phyloP scores from a whole-genome alignment of 805 yeast species.

The Starmera caribaea region DNA sequence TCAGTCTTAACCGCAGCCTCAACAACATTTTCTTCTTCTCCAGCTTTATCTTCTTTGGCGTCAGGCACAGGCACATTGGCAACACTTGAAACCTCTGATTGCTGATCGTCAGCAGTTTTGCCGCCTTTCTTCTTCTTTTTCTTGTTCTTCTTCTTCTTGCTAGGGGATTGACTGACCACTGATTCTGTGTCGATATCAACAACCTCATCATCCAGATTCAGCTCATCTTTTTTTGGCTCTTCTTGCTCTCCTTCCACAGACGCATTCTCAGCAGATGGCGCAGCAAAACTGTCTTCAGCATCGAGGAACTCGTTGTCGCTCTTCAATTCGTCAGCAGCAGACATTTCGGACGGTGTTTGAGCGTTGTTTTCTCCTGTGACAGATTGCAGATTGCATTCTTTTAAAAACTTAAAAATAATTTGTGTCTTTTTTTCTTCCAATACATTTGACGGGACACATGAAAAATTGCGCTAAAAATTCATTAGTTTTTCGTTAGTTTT shows the following conservation, averaged over 20 bases:
- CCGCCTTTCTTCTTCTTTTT: constrained; percentile 4
- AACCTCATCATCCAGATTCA: background rate
- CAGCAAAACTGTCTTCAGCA: constrained; percentile 4
- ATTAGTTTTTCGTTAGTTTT: too few relatives aligned
- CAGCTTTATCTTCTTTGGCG: background rate
- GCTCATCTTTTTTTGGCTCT: background rate
- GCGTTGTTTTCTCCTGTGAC: background rate
- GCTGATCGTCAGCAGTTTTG: background rate
- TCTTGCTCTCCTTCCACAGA: background rate
- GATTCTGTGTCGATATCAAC: constrained; percentile 2
- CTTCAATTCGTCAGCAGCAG: background rate
- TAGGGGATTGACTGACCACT: background rate
- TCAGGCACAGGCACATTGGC: background rate
- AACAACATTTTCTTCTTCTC: background rate
- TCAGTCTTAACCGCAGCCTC: constrained; percentile 7
- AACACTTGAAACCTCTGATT: background rate
- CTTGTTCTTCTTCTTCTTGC: constrained; percentile 6
- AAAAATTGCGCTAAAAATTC: too few relatives aligned
- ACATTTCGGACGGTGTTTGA: background rate
- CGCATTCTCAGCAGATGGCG: background rate
- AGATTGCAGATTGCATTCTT: background rate
- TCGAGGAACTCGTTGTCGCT: constrained; percentile 9
- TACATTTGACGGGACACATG: too few relatives aligned
- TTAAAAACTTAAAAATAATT: too few relatives aligned
- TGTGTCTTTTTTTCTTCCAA: too few relatives aligned